Evolutionary conservation across 1,284 basidiomycete species (phyloP), one percentile per base, ranked within the genome.

Genomic region (Naganishia sp.): DNA sequence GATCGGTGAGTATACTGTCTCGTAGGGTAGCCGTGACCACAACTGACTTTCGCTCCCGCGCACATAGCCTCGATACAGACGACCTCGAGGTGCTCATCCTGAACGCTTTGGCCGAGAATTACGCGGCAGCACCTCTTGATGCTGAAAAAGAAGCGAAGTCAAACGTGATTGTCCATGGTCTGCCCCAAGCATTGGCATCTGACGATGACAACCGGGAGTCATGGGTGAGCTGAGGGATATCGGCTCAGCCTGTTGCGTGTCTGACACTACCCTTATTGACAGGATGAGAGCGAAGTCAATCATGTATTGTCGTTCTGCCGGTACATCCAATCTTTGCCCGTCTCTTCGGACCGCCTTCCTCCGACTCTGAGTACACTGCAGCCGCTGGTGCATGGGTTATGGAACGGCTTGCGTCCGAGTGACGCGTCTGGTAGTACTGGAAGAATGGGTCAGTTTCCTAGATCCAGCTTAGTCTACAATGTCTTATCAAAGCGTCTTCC

Each of bases 241-340:
- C 31, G 16, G 7, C 3, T 31, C n/a, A 39, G 10, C 23, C 10
- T 16, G 2, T 6, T n/a, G 13, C 57, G 36, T 52, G 15, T 18
- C 31, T 54, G 21, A 39, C 25, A 4, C 23, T 9, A 21, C 39
- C 50, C 15, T 71, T 65, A 23, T 18, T 28, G 45, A 55, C 28
- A 77, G 77, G 71, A 66, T 61, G 75, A 77, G 52, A 75, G 74
- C 52, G 75, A 77, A 61, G 68, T 76, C 68, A 78, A 79, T 69
- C 75, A 77, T 64, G 76, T 75, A 28, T 75, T 78, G 70, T 77
- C 77, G 6, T 79, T 75, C 54, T 74, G 77, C 11, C 75, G 75
- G 67, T 79, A 79, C 59, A 74, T 77, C 25, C 70, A 74, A 11
- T 75, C 75, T 10, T 71, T 78, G 4, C 70, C 74, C 4, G 33